Percentiles rank a stretch among this genome's conserved stretches.
Conservation (phyloP, 768 basidiomycete species). For the Russula virescens region DNA sequence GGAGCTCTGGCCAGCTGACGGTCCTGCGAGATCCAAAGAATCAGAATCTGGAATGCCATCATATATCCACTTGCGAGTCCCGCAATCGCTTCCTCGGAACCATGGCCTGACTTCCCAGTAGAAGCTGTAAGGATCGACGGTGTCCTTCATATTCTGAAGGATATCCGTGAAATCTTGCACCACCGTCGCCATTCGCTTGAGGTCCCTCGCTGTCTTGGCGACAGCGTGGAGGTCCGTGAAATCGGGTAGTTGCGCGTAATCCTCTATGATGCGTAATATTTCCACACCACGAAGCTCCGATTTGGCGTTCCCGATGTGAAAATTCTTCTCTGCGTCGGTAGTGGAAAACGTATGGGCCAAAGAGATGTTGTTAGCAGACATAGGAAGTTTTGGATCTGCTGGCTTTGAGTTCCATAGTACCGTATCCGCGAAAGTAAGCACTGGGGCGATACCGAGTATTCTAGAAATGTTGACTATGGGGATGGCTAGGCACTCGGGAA, state of each 20-base stretch:
- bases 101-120: constrained; percentile 89
- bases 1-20: constrained; percentile 91
- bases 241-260: constrained; percentile 74
- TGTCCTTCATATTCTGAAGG: constrained; percentile 60
- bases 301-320: constrained; percentile 78
- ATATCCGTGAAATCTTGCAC: constrained; percentile 70
- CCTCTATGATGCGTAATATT: constrained; percentile 80
- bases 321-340: constrained; percentile 76
- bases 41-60: constrained; percentile 62
- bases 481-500: constrained; percentile 72
- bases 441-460: constrained; percentile 79
- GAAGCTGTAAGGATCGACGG: constrained; percentile 81
- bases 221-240: constrained; percentile 55
- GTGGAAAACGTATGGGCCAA: constrained; percentile 75
- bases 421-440: constrained; percentile 93
- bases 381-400: constrained; percentile 49
- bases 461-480: constrained; percentile 75
- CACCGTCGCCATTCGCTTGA: constrained; percentile 57
- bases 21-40: constrained; percentile 69
- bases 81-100: constrained; percentile 62
- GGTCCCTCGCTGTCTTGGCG: constrained; percentile 65
- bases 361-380: constrained; percentile 68
- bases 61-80: constrained; percentile 61
- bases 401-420: constrained; percentile 90
- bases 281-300: constrained; percentile 85